Evolutionary conservation across 192 early-diverging fungal genomes (phyloP), one percentile per base, ranked within the genome.

Genomic region (Coemansia sp.): DNA sequence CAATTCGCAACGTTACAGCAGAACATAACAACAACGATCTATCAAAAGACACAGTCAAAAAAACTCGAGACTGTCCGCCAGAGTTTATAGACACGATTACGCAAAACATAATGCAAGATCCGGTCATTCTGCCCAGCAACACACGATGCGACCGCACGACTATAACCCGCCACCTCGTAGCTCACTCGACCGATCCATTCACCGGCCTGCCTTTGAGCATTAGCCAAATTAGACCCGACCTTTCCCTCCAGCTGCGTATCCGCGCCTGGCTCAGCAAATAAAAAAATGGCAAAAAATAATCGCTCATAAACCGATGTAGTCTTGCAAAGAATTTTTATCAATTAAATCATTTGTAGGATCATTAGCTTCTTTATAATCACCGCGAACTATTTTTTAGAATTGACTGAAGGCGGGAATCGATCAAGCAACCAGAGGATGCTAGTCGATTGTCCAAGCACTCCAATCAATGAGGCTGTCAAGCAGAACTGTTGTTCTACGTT

Each of bases 291-390:
- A 38, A 62, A 66, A 60, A 47, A 49, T 31, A 34, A 34, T 63
- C 48, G 70, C 64, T 72, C 64, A 72, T 60, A 72, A 65, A 72
- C 70, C 70, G 70, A 65, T 61, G 68, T 72, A 72, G 70, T 72
- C 70, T 72, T 72, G 56, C 56, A 26, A 37, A 25, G 57, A 49
- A 26, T 66, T 56, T 46, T 28, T 44, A 24, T 52, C 50, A 40
- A 23, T 47, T 65, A 48, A 52, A 46, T 71, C 63, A 60, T 65
- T 24, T 64, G 57, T 53, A 61, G 54, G 63, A 65, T 65, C 49
- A 71, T 64, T 47, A 18, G 25, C 21, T 38, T 59, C 48, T 58
- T 34, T 58, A 20, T 53, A 60, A 71, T 71, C 69, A 71, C 64
- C 26, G 63, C 69, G 62, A 52, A 52, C 10, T 52, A 23, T 52